phyloP scores from a whole-genome alignment of 768 basidiomycete genomes.

The Rhodotorula diobovata region DNA sequence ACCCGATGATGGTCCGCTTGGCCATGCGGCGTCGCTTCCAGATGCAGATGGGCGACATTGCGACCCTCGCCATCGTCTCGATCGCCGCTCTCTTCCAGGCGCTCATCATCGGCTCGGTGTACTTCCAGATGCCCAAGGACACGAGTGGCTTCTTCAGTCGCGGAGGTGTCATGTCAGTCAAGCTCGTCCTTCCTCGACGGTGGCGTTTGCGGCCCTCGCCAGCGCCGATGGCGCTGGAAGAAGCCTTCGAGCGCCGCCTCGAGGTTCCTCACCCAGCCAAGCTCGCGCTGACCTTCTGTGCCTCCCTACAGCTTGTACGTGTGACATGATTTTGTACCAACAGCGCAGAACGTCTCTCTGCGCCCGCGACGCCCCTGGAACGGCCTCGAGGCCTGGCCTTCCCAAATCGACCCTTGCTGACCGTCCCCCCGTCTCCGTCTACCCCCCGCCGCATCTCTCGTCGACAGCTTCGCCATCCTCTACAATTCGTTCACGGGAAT shows the following conservation, averaged over 20 bases:
- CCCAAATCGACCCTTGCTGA: no score
- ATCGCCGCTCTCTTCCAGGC: slow-evolving; percentile 14
- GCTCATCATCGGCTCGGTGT: slow-evolving; percentile 57
- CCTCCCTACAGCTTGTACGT: no score
- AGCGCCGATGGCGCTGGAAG: no score
- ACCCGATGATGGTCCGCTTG: slow-evolving; percentile 53
- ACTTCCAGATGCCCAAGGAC: slow-evolving; percentile 56
- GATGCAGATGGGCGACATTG: slow-evolving; percentile 52
- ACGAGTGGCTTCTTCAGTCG: slow-evolving; percentile 69
- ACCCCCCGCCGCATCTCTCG: slow-evolving; percentile 6
- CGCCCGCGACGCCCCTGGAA: no score
- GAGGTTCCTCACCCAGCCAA: no score
- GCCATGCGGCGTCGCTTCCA: slow-evolving; percentile 54
- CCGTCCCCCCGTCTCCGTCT: slow-evolving; percentile 56
- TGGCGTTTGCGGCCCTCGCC: no score
- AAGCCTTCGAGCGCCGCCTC: no score
- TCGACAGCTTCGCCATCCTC: slow-evolving; percentile 22
- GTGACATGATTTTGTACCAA: no score
- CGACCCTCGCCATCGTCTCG: slow-evolving; percentile 41
- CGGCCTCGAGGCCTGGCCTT: no score
- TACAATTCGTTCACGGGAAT: slow-evolving; percentile 51
- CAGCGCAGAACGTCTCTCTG: no score
- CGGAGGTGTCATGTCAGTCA: slow-evolving; percentile 64
- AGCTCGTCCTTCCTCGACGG: slow-evolving; percentile 44
- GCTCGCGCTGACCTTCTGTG: background rate